Percentiles rank a stretch among this genome's conserved stretches.
These are phyloP conservation scores for Typha latifolia DNA, from an alignment of 176 grass and related monocot species.

Conservation along the genomic window DNA sequence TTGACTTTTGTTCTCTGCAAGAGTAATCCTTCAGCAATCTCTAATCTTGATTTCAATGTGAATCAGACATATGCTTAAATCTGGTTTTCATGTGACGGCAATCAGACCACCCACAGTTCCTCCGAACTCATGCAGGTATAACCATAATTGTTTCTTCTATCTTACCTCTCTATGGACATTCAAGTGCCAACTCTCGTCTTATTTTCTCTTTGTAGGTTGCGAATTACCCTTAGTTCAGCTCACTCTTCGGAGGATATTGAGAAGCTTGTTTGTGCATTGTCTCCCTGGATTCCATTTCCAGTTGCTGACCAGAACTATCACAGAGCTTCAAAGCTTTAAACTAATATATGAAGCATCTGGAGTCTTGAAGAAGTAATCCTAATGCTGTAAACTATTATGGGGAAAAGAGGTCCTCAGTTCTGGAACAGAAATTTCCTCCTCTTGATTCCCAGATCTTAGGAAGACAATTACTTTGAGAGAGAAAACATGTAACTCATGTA, in stretches of 20 bases:
- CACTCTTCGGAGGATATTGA: conserved; percentile 67
- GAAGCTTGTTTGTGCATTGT: conserved; percentile 49
- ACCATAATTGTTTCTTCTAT: background rate
- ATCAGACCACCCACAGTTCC: conserved; percentile 86
- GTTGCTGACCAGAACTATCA: conserved; percentile 6
- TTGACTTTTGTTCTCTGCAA: background rate
- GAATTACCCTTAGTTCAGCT: conserved; percentile 69
- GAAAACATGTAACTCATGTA: too few species aligned
- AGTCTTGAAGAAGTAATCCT: background rate
- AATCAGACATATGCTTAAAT: conserved; percentile 70
- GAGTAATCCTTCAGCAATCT: background rate
- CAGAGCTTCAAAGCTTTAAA: conserved; percentile 37
- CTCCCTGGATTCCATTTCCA: conserved; percentile 40
- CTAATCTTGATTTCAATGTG: background rate
- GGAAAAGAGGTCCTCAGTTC: too few species aligned
- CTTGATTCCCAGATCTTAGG: too few species aligned
- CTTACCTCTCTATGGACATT: background rate
- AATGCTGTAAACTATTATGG: too few species aligned
- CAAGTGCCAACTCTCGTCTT: background rate
- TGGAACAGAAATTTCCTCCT: too few species aligned
- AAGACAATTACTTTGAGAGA: too few species aligned
- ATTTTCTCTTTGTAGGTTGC: conserved; percentile 30
- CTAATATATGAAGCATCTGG: background rate
- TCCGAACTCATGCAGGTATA: conserved; percentile 78
- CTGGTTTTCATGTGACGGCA: conserved; percentile 86